Conservation (phyloP, 139 green algal genomes). For the Chlorella sp. region DNA sequence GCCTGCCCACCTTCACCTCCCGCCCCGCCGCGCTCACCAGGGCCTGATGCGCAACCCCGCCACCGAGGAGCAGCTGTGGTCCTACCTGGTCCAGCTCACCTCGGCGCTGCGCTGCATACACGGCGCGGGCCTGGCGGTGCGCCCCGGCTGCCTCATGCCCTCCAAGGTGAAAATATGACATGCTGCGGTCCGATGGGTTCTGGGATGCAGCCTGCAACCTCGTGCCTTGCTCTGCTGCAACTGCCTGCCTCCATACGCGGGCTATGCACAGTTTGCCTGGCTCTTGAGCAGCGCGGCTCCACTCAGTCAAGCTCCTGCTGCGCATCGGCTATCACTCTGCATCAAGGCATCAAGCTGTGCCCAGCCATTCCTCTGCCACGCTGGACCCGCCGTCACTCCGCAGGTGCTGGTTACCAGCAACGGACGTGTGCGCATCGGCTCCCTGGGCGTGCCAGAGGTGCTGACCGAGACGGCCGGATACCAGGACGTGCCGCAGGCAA, state of each 20-base stretch:
- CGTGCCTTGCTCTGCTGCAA: too few species aligned
- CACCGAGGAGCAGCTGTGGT: constrained; percentile 86
- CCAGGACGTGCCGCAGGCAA: constrained; percentile 8
- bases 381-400: background rate
- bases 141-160: constrained; percentile 62
- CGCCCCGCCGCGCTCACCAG: background rate
- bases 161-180: constrained; percentile 85
- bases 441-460: constrained; percentile 74
- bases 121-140: constrained; percentile 63
- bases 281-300: background rate
- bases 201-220: background rate
- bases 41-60: constrained; percentile 47
- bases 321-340: background rate
- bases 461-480: constrained; percentile 42
- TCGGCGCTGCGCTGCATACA: constrained; percentile 75
- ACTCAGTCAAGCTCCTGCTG: background rate
- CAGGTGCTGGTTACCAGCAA: constrained; percentile 73
- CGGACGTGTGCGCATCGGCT: constrained; percentile 67
- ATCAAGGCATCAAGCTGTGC: too few species aligned
- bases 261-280: background rate
- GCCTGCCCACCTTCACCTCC: background rate
- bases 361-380: background rate
- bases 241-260: too few species aligned
- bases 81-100: constrained; percentile 81
- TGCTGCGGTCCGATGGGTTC: background rate